These are phyloP conservation scores for Microbotryum silenes-acaulis DNA, from an alignment of 1,284 basidiomycete species.

Conservation along the genomic window DNA sequence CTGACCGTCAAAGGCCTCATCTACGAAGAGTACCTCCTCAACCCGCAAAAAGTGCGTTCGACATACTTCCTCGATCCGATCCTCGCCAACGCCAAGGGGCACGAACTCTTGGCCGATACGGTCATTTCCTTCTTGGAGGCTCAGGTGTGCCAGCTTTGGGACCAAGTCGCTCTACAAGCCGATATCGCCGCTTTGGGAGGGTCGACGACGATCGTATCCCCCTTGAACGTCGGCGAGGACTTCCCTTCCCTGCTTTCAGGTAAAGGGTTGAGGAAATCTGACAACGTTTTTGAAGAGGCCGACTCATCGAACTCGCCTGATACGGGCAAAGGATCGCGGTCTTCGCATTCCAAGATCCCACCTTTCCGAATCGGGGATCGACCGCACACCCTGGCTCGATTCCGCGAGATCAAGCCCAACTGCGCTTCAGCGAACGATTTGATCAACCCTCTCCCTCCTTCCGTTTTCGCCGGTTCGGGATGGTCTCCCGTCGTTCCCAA, in stretches of 20 bases:
- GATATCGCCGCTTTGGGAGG: slow-evolving; percentile 39
- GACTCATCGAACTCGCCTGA: slow-evolving; percentile 30
- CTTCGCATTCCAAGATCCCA: slow-evolving; percentile 51
- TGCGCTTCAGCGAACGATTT: slow-evolving; percentile 90
- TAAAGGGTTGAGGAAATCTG: slow-evolving; percentile 43
- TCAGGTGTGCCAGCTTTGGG: slow-evolving; percentile 79
- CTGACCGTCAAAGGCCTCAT: slow-evolving; percentile 73
- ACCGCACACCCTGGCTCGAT: slow-evolving; percentile 54
- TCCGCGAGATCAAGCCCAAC: slow-evolving; percentile 76
- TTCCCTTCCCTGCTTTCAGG: slow-evolving; percentile 35
- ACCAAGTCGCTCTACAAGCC: slow-evolving; percentile 53
- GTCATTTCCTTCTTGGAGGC: slow-evolving; percentile 77
- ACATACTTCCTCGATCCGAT: slow-evolving; percentile 70
- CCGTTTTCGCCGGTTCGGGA: slow-evolving; percentile 79
- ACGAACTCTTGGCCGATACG: slow-evolving; percentile 74
- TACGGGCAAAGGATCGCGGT: slow-evolving; percentile 19
- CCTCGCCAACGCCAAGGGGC: slow-evolving; percentile 69
- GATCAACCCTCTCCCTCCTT: slow-evolving; percentile 82
- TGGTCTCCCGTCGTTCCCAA: slow-evolving; percentile 72
- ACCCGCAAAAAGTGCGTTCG: slow-evolving; percentile 58
- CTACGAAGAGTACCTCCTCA: slow-evolving; percentile 69
- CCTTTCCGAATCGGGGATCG: slow-evolving; percentile 63
- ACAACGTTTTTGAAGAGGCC: slow-evolving; percentile 33
- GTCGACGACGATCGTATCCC: slow-evolving; percentile 16
- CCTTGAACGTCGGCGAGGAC: slow-evolving; percentile 30